Conservation (phyloP, 306 rosid genomes). For the Vigna mungo region DNA sequence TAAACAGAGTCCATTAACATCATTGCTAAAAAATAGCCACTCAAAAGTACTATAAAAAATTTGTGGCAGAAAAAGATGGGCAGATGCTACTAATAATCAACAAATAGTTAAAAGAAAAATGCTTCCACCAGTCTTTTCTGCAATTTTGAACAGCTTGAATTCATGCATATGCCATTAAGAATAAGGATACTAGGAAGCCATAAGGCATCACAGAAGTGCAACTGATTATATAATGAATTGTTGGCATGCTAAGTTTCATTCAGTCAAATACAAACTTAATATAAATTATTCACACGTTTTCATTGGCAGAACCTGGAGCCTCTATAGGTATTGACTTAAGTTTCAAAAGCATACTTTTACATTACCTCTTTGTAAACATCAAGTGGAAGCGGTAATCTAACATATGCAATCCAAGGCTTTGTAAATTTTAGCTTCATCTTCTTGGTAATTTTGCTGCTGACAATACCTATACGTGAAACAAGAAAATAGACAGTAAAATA, state of each 20-base stretch:
- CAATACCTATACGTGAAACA: no score
- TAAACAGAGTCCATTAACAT: not conserved
- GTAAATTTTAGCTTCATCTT: no score
- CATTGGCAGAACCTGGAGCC: conserved; percentile 62
- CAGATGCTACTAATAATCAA: conserved; percentile 18
- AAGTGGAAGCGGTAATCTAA: no score
- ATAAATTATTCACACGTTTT: conserved; percentile 16
- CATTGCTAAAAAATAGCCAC: conserved; percentile 22
- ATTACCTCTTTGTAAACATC: no score
- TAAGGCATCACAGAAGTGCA: conserved; percentile 18
- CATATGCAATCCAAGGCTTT: no score
- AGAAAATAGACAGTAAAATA: no score
- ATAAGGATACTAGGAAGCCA: conserved; percentile 24
- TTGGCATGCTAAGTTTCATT: conserved; percentile 28
- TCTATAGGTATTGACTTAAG: conserved; percentile 58
- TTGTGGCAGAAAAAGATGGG: not conserved
- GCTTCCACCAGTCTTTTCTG: conserved; percentile 35
- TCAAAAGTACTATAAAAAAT: conserved; percentile 10
- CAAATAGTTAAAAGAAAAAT: conserved; percentile 26
- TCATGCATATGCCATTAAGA: conserved; percentile 20
- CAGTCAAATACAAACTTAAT: conserved; percentile 21
- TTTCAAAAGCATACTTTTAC: no score
- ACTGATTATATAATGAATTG: conserved; percentile 6
- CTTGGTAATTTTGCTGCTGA: no score
- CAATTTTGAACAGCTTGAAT: conserved; percentile 5